These are phyloP conservation scores for Fusarium anguioides DNA, from an alignment of 2,329 filamentous ascomycete genomes.

Conservation along the genomic window DNA sequence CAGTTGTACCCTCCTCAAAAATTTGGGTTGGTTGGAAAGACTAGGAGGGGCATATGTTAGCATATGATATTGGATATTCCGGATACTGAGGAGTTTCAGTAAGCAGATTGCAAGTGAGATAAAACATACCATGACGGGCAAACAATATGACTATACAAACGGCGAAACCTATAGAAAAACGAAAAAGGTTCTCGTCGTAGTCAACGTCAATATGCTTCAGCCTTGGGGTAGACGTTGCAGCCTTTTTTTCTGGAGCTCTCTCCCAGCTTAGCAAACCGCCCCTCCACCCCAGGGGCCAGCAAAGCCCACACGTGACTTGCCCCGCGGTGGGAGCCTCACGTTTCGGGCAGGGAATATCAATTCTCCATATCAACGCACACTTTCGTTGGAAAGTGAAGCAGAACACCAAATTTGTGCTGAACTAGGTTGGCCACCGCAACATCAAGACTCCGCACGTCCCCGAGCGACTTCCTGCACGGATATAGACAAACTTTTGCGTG, in stretches of 20 bases:
- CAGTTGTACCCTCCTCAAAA: constrained; percentile 95
- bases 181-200: constrained; percentile 40
- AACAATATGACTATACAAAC: constrained; percentile 33
- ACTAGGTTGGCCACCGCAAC: constrained; percentile 44
- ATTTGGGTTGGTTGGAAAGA: constrained; percentile 94
- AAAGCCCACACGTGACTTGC: constrained; percentile 55
- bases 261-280: constrained; percentile 43
- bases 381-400: constrained; percentile 50
- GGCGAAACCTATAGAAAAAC: constrained; percentile 41
- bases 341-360: constrained; percentile 52
- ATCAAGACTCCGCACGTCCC: constrained; percentile 46
- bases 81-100: neutral
- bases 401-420: constrained; percentile 55
- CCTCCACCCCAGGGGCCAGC: constrained; percentile 41
- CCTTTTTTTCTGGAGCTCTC: constrained; percentile 48
- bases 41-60: constrained; percentile 49
- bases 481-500: constrained; percentile 38
- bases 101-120: neutral
- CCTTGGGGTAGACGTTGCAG: constrained; percentile 46
- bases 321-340: constrained; percentile 47
- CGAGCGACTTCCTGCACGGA: constrained; percentile 41
- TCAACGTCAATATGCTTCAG: constrained; percentile 45
- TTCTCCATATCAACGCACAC: constrained; percentile 56
- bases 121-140: constrained; percentile 44
- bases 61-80: constrained; percentile 2